These are phyloP conservation scores for Bruguiera parviflora DNA, from an alignment of 345 rosid species.

Conservation along the genomic window DNA sequence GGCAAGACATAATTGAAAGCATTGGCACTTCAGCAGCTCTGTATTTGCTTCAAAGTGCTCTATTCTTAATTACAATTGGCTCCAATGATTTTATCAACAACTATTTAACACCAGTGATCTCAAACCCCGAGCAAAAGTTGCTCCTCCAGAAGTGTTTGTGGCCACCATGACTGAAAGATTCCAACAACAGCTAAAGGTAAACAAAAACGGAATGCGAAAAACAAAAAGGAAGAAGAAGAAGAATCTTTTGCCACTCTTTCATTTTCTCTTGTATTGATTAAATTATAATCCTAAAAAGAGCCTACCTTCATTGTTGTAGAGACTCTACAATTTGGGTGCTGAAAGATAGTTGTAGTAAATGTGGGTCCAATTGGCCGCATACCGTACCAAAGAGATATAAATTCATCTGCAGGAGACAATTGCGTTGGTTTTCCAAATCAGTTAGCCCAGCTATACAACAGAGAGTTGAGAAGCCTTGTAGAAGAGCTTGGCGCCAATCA, in stretches of 20 bases:
- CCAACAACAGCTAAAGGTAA: slow-evolving; percentile 56
- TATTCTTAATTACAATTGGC: slow-evolving; percentile 61
- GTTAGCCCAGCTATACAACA: slow-evolving; percentile 59
- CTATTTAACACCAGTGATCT: slow-evolving; percentile 58
- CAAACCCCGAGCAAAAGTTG: slow-evolving; percentile 34
- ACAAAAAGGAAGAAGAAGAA: not conserved
- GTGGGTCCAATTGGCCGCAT: slow-evolving; percentile 86
- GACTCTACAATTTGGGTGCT: slow-evolving; percentile 59
- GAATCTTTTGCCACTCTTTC: not conserved
- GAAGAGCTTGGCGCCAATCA: slow-evolving; percentile 37
- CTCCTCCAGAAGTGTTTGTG: slow-evolving; percentile 54
- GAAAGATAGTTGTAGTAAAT: slow-evolving; percentile 56
- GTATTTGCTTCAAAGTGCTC: slow-evolving; percentile 30
- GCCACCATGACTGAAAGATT: slow-evolving; percentile 49
- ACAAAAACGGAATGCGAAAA: not conserved
- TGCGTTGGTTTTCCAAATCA: slow-evolving; percentile 55
- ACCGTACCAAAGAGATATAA: slow-evolving; percentile 56
- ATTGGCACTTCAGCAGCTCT: slow-evolving; percentile 43
- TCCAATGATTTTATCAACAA: slow-evolving; percentile 79
- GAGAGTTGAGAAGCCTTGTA: slow-evolving; percentile 38
- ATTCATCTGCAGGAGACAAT: slow-evolving; percentile 35
- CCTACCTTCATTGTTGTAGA: slow-evolving; percentile 31
- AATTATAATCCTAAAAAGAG: not conserved
- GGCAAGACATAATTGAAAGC: slow-evolving; percentile 38
- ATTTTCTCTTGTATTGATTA: not conserved